A percentile compares a stretch with the other conserved stretches of the same genome.
phyloP scores from a whole-genome alignment of 495 filamentous ascomycete species.

The Hyphodiscus hymeniophilus region DNA sequence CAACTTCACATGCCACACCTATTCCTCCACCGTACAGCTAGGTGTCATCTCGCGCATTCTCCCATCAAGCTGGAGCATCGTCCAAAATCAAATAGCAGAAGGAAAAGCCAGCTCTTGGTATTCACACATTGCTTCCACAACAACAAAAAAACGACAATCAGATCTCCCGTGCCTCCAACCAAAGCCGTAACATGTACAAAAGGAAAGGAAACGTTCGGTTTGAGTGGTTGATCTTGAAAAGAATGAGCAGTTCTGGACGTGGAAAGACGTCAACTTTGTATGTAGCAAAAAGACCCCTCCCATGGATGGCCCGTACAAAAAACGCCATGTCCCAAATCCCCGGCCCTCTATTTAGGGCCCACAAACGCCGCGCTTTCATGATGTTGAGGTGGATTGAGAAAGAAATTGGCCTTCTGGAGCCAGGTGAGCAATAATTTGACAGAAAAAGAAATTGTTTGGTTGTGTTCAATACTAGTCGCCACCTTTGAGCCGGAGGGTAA shows the following conservation, averaged over 20 bases:
- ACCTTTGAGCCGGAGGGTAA: neutral
- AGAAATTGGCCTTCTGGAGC: neutral
- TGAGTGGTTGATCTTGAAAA: neutral
- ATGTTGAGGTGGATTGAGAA: neutral
- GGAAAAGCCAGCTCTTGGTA: constrained; percentile 8
- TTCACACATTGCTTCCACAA: constrained; percentile 2
- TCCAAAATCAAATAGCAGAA: neutral
- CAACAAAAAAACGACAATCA: neutral
- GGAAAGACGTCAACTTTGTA: constrained; percentile 11
- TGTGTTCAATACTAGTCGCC: neutral
- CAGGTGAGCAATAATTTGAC: neutral
- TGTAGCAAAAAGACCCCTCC: constrained; percentile 12
- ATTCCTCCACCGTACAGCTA: neutral
- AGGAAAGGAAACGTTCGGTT: neutral
- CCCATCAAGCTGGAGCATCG: neutral
- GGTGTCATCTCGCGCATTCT: neutral
- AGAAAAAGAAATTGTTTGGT: constrained; percentile 3
- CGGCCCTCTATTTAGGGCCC: constrained; percentile 1
- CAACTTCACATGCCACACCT: constrained; percentile 13
- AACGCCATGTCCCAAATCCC: constrained; percentile 5
- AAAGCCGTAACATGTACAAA: constrained; percentile 7
- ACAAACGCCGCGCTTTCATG: constrained; percentile 5
- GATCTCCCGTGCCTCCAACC: neutral
- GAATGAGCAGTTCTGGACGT: neutral
- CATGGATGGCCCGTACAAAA: neutral